phyloP scores from a whole-genome alignment of 2,329 filamentous ascomycete species.

The Penicillium sp. region DNA sequence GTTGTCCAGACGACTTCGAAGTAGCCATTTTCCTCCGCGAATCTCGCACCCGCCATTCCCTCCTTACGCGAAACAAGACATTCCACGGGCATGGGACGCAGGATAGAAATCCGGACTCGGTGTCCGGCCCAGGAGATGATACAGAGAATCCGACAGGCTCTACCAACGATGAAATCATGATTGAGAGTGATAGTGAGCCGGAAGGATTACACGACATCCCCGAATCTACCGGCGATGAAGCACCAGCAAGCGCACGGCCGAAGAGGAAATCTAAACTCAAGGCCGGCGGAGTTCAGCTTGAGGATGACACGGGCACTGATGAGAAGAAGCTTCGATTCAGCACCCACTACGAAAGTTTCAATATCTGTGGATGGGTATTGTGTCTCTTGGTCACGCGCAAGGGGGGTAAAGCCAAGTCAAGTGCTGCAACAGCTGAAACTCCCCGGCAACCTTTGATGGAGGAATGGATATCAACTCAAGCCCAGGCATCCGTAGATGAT shows the following conservation, averaged over 20 bases:
- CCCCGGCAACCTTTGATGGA: constrained; percentile 70
- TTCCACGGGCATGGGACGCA: constrained; percentile 57
- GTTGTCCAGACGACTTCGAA: constrained; percentile 94
- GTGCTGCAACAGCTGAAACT: constrained; percentile 37
- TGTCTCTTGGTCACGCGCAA: constrained; percentile 85
- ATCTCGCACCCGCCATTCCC: constrained; percentile 77
- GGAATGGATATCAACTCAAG: constrained; percentile 83
- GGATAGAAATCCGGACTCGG: neutral
- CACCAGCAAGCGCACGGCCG: neutral
- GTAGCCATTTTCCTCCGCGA: constrained; percentile 92
- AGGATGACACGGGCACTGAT: constrained; percentile 54
- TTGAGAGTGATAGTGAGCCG: constrained; percentile 63
- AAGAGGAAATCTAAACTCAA: neutral
- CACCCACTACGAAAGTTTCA: constrained; percentile 91
- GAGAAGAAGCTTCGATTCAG: constrained; percentile 90
- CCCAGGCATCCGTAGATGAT: constrained; percentile 42
- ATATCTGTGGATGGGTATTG: constrained; percentile 89
- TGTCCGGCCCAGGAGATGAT: constrained; percentile 28
- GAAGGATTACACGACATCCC: constrained; percentile 59
- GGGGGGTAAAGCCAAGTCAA: constrained; percentile 47
- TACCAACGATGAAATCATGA: constrained; percentile 48
- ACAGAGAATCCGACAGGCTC: neutral
- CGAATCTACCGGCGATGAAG: constrained; percentile 41
- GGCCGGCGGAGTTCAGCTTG: neutral
- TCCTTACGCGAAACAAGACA: constrained; percentile 82